A percentile compares a stretch with the other conserved stretches of the same genome.
Evolutionary conservation across 2,329 filamentous ascomycete species (phyloP).

Genomic region (Verticillium zaregamsianum): DNA sequence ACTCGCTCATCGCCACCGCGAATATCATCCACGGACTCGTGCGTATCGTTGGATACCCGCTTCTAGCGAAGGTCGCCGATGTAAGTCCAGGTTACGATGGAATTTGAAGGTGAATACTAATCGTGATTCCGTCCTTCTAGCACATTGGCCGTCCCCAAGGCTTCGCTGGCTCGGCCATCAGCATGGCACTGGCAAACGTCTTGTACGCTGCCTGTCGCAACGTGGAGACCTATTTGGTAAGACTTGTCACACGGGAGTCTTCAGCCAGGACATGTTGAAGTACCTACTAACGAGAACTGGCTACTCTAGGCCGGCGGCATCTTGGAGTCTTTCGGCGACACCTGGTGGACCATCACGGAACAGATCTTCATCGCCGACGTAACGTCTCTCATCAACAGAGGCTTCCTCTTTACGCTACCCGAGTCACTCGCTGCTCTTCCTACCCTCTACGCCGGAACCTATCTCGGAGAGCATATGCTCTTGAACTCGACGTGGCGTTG

Average conservation of each 20-base stretch:
- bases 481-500: constrained; percentile 33
- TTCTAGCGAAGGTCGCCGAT: constrained; percentile 57
- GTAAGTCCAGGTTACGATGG: constrained; percentile 6
- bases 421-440: constrained; percentile 37
- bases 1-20: constrained; percentile 45
- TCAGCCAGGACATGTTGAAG: no score
- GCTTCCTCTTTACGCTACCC: constrained; percentile 37
- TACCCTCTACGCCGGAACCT: constrained; percentile 36
- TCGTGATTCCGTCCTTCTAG: constrained; percentile 28
- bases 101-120: constrained; percentile 24
- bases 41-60: constrained; percentile 50
- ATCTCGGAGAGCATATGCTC: constrained; percentile 22
- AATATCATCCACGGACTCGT: constrained; percentile 44
- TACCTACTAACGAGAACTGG: constrained; percentile 18
- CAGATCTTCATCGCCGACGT: constrained; percentile 39
- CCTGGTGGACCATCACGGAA: constrained; percentile 26
- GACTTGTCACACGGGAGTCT: constrained; percentile 15
- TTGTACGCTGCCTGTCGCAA: constrained; percentile 59
- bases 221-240: constrained; percentile 55
- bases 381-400: constrained; percentile 36
- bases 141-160: constrained; percentile 44
- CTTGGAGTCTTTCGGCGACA: constrained; percentile 53
- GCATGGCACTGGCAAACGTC: constrained; percentile 50
- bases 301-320: constrained; percentile 44
- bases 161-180: constrained; percentile 34